Evolutionary conservation across 2,329 filamentous ascomycete species (phyloP).

Genomic region (Xylaria sp.): DNA sequence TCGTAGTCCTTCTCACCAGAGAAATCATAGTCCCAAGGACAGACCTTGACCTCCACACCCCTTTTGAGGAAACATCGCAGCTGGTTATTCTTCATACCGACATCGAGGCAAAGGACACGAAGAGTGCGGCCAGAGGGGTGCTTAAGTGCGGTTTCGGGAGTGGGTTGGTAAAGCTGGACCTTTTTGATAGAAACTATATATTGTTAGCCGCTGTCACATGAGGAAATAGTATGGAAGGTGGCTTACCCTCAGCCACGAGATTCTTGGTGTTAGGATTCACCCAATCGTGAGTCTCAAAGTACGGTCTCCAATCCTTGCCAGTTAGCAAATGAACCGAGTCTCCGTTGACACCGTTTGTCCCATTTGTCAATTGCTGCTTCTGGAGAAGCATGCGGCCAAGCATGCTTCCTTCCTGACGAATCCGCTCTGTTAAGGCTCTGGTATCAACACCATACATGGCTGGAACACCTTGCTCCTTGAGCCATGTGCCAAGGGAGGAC

Average conservation of each 20-base stretch:
- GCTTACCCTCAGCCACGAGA: slow-evolving; percentile 90
- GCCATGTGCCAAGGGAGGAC: slow-evolving; percentile 90
- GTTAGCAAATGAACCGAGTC: slow-evolving; percentile 45
- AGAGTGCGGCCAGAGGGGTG: slow-evolving; percentile 88
- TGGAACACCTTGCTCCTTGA: slow-evolving; percentile 93
- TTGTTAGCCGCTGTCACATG: slow-evolving; percentile 45
- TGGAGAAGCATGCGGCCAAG: slow-evolving; percentile 86
- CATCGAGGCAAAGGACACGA: slow-evolving; percentile 90
- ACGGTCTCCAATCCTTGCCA: slow-evolving; percentile 52
- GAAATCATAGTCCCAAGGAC: slow-evolving; percentile 96
- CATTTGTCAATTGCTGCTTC: slow-evolving; percentile 57
- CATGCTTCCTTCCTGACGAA: slow-evolving; percentile 94
- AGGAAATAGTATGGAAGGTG: slow-evolving; percentile 21
- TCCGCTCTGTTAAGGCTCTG: slow-evolving; percentile 89
- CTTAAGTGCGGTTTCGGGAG: slow-evolving; percentile 72
- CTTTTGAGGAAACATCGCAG: slow-evolving; percentile 88
- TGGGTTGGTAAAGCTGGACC: slow-evolving; percentile 84
- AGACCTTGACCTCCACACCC: slow-evolving; percentile 91
- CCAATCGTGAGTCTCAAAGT: slow-evolving; percentile 86
- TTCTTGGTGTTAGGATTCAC: slow-evolving; percentile 91
- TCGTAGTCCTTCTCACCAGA: slow-evolving; percentile 85
- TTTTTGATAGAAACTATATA: slow-evolving; percentile 82
- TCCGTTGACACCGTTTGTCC: slow-evolving; percentile 50
- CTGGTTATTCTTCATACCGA: slow-evolving; percentile 98
- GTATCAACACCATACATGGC: slow-evolving; percentile 97